Evolutionary conservation across 1,284 basidiomycete species (phyloP), one percentile per base, ranked within the genome.

Genomic region (Sporisorium scitamineum): DNA sequence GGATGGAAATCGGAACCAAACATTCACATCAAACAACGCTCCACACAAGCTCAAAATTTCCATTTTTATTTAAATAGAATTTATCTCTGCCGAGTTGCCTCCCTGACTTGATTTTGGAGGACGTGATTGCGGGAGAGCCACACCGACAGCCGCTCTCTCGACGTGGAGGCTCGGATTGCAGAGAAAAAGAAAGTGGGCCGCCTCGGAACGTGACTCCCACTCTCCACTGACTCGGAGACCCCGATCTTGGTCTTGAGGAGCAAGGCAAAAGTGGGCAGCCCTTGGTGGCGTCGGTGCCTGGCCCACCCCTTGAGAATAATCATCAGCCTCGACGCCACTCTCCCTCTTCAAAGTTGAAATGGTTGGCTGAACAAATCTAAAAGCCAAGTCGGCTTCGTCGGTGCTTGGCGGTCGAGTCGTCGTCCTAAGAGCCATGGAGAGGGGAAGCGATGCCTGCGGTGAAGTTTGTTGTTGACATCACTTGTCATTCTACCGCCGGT

Each of bases 1-100:
- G 48, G 48, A 50, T 50, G 48, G n/a, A 50, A 50, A 48, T 20
- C n/a, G 47, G 27, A 29, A 48, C 16, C 45, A 24, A 47, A 26
- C 47, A 48, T 18, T 14, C 39, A 18, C 18, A 18, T 41, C 26
- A 48, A 48, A 48, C 27, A 48, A 13, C 13, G 26, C 45, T 48
- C 26, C 26, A 29, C 26, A 48, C 45, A 29, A 16, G 13, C 45
- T 47, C 22, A 4, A 24, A 14, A 4, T 47, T 13, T 44, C 42
- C 22, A 8, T 20, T 27, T 29, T 29, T 47, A 8, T 47, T 10
- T 27, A n/a, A 41, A n/a, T 27, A 27, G 18, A 18, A 29, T 47
- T 41, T 47, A 18, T 18, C 37, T n/a, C 37, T 39, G 37, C 37
- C 37, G n/a, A 39, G 3, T 18, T 39, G 37, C 37, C 37, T 8